phyloP scores from a whole-genome alignment of 805 yeast genomes.

The Blastobotrys chiropterorum region DNA sequence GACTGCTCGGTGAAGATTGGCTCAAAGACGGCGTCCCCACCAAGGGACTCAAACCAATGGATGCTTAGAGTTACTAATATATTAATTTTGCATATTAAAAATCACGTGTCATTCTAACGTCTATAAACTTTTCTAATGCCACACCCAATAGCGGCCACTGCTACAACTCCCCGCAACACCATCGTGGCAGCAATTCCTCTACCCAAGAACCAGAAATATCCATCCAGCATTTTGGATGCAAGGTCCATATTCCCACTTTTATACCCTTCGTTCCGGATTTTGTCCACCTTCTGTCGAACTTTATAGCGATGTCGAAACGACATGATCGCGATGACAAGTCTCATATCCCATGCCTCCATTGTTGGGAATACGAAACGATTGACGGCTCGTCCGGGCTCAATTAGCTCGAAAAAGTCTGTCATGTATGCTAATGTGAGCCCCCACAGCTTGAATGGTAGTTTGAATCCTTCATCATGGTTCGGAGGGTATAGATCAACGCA shows the following conservation, averaged over 20 bases:
- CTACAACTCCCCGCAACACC: slow-evolving; percentile 4
- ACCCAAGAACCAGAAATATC: slow-evolving; percentile 22
- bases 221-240: slow-evolving; percentile 20
- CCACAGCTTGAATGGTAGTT: slow-evolving; percentile 31
- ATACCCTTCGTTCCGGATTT: slow-evolving; percentile 5
- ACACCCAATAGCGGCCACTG: neutral
- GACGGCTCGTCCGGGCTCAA: slow-evolving; percentile 18
- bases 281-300: slow-evolving; percentile 2
- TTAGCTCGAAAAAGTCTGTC: slow-evolving; percentile 26
- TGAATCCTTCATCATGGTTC: neutral
- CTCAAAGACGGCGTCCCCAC: slow-evolving; percentile 37
- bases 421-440: slow-evolving; percentile 33
- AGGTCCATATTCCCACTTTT: slow-evolving; percentile 20
- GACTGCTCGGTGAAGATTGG: slow-evolving; percentile 81
- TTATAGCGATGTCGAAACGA: slow-evolving; percentile 4
- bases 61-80: neutral
- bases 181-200: slow-evolving; percentile 15
- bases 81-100: neutral
- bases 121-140: neutral
- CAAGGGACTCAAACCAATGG: slow-evolving; percentile 15
- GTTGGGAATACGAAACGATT: slow-evolving; percentile 20
- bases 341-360: slow-evolving; percentile 23
- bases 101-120: too few relatives aligned
- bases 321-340: slow-evolving; percentile 16
- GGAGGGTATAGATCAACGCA: slow-evolving; percentile 25